Conservation (phyloP, 148 eudicot species). For the Pouteria glomerata region DNA sequence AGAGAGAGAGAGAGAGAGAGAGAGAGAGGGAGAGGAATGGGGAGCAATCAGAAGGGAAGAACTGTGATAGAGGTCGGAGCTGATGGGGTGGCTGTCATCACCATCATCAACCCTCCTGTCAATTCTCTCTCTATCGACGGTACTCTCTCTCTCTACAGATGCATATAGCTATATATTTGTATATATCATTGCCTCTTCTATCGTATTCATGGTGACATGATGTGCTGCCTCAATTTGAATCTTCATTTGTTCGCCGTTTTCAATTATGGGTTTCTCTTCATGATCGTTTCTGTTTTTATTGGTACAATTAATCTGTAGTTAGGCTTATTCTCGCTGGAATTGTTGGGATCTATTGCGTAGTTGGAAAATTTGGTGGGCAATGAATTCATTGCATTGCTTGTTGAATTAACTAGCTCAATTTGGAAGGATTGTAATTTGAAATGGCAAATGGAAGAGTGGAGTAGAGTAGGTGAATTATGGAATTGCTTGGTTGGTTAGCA, state of each 20-base stretch:
- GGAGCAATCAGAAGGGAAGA: slow-evolving; percentile 25
- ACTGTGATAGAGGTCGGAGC: slow-evolving; percentile 65
- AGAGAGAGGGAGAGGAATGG: slow-evolving; percentile 10
- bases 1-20: slow-evolving; percentile 1
- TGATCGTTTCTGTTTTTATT: too few relatives aligned
- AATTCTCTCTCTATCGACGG: slow-evolving; percentile 65
- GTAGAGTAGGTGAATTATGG: background rate
- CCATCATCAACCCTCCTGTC: slow-evolving; percentile 75
- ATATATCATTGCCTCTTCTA: background rate
- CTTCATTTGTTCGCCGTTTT: too few relatives aligned
- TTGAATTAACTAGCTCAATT: too few relatives aligned
- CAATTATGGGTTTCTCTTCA: too few relatives aligned
- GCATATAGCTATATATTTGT: background rate
- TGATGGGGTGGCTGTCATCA: slow-evolving; percentile 73
- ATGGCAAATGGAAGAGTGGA: background rate
- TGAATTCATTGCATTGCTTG: too few relatives aligned
- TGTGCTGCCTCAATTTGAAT: too few relatives aligned
- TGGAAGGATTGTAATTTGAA: background rate
- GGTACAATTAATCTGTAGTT: too few relatives aligned
- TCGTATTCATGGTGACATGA: too few relatives aligned
- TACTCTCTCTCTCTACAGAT: slow-evolving; percentile 3
- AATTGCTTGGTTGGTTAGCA: background rate
- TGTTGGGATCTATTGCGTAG: too few relatives aligned
- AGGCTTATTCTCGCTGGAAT: too few relatives aligned
- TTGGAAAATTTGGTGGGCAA: too few relatives aligned